phyloP scores from a whole-genome alignment of 352 stramenopile genomes.

The Phytophthora fragariae region DNA sequence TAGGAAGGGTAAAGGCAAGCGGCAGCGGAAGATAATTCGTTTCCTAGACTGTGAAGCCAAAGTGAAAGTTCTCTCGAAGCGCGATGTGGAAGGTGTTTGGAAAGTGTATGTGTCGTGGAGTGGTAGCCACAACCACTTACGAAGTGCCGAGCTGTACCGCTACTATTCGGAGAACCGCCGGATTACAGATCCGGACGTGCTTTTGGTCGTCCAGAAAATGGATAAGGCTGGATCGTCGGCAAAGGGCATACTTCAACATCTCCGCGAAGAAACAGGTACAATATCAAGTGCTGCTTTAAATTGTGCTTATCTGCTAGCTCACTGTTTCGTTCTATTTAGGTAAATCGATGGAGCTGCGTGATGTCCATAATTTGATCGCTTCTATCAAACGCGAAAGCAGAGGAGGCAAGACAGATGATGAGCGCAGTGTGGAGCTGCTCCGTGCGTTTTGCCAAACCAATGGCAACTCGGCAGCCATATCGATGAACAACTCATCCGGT shows the following conservation, averaged over 20 bases:
- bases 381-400: not conserved
- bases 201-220: not conserved
- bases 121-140: not conserved
- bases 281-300: not conserved
- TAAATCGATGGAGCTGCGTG: conserved; percentile 7
- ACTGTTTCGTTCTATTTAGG: not conserved
- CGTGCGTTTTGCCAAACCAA: conserved; percentile 16
- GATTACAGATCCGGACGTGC: conserved; percentile 7
- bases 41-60: conserved; percentile 5
- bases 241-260: conserved; percentile 14
- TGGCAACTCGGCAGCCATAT: conserved; percentile 7
- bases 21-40: conserved; percentile 2
- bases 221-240: conserved; percentile 4
- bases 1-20: conserved; percentile 12
- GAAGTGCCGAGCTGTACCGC: not conserved
- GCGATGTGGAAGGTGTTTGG: not conserved
- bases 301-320: not conserved
- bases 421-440: not conserved
- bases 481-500: conserved; percentile 12
- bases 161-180: conserved; percentile 15
- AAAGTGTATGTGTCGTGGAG: not conserved
- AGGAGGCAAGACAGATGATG: conserved; percentile 6
- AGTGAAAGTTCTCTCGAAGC: conserved; percentile 1
- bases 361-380: conserved; percentile 18
- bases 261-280: conserved; percentile 18